Percentiles rank a stretch among this genome's conserved stretches.
Evolutionary conservation across 768 basidiomycete species (phyloP).

Genomic region (Calvatia gigantea): DNA sequence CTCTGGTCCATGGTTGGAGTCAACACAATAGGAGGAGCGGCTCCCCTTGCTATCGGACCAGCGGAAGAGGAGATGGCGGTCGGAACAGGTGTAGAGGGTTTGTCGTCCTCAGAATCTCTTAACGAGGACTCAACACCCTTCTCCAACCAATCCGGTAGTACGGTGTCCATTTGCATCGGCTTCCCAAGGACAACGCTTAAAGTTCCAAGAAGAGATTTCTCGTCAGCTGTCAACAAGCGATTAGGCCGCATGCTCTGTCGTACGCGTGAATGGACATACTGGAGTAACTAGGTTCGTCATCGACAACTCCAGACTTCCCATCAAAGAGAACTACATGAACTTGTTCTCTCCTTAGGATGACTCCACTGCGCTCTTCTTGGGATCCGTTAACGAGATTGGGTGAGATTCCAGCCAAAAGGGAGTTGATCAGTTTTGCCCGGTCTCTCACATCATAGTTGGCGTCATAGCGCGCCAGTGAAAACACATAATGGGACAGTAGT

Average conservation of each 20-base stretch:
- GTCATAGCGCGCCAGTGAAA: slow-evolving; percentile 87
- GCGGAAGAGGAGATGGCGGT: slow-evolving; percentile 37
- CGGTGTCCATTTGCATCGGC: slow-evolving; percentile 44
- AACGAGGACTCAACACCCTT: slow-evolving; percentile 76
- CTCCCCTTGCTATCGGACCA: slow-evolving; percentile 21
- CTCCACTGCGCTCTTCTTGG: slow-evolving; percentile 55
- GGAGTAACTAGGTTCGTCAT: slow-evolving; percentile 30
- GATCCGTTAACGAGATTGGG: neutral
- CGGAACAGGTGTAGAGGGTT: slow-evolving; percentile 26
- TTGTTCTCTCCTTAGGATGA: slow-evolving; percentile 80
- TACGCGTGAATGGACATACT: slow-evolving; percentile 23
- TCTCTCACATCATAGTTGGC: slow-evolving; percentile 87
- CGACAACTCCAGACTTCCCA: slow-evolving; percentile 54
- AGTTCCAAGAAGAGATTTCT: slow-evolving; percentile 56
- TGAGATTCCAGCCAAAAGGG: slow-evolving; percentile 44
- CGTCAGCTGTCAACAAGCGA: slow-evolving; percentile 27
- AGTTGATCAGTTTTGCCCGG: slow-evolving; percentile 74
- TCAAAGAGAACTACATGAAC: slow-evolving; percentile 76
- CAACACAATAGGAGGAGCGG: slow-evolving; percentile 48
- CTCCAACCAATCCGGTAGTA: slow-evolving; percentile 86
- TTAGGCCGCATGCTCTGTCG: slow-evolving; percentile 1
- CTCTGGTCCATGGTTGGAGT: slow-evolving; percentile 49
- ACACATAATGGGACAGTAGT: slow-evolving; percentile 67
- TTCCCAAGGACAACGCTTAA: slow-evolving; percentile 59
- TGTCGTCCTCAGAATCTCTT: slow-evolving; percentile 65